phyloP scores from a whole-genome alignment of 352 stramenopile genomes.

The Phytophthora litchii region DNA sequence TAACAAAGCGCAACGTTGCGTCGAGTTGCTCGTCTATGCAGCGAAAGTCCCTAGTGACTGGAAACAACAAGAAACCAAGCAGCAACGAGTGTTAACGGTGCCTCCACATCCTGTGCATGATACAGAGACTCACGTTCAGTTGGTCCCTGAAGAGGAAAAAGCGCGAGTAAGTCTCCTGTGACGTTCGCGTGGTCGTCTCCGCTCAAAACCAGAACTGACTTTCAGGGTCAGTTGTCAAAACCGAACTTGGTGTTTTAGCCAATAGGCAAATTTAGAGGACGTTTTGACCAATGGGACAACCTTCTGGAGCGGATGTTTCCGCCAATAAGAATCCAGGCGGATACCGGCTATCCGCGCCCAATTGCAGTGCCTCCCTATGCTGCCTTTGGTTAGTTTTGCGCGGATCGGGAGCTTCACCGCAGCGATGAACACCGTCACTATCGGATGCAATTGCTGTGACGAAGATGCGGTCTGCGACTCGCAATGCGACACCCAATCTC shows the following conservation, averaged over 20 bases:
- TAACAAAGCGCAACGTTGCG: slow-evolving; percentile 18
- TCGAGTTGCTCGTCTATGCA: slow-evolving; percentile 23
- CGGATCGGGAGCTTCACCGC: neutral
- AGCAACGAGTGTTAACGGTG: neutral
- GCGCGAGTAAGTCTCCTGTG: slow-evolving; percentile 4
- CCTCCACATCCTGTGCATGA: neutral
- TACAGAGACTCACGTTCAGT: slow-evolving; percentile 27
- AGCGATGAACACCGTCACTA: too few species aligned
- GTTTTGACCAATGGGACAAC: neutral
- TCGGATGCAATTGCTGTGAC: slow-evolving; percentile 1
- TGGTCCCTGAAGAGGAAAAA: slow-evolving; percentile 9
- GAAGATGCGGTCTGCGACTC: slow-evolving; percentile 5
- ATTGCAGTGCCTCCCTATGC: slow-evolving; percentile 4
- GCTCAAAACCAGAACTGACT: slow-evolving; percentile 78
- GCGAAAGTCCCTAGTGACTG: slow-evolving; percentile 32
- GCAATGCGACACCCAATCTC: slow-evolving; percentile 12
- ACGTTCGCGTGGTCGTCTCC: slow-evolving; percentile 20
- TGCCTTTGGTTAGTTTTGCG: too few species aligned
- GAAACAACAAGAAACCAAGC: slow-evolving; percentile 13
- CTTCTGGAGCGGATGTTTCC: slow-evolving; percentile 1
- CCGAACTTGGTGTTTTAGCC: slow-evolving; percentile 6
- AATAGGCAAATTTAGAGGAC: slow-evolving; percentile 3
- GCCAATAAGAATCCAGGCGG: slow-evolving; percentile 4
- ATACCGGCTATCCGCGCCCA: slow-evolving; percentile 1
- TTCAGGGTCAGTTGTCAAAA: slow-evolving; percentile 21